Evolutionary conservation across 495 filamentous ascomycete genomes (phyloP), one percentile per base, ranked within the genome.

Genomic region (Pseudoneurospora amorphoporcata): DNA sequence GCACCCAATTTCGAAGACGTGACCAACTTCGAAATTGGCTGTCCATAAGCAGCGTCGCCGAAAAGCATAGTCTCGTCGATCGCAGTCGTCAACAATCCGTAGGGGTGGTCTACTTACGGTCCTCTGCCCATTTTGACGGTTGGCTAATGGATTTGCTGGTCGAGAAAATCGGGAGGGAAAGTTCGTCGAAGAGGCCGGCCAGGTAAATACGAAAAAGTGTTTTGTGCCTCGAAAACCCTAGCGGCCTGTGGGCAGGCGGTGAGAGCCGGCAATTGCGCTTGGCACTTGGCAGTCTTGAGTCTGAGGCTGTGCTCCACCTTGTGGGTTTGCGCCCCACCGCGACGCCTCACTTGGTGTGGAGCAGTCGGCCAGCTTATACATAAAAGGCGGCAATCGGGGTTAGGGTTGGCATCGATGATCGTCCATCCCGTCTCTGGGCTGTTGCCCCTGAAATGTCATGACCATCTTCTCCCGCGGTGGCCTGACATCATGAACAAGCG

Each of bases 51-150:
- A 8, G 53, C 53, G 29, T 35, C 53, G 6, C 53, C 53, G 53
- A 35, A 65, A 65, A 65, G 53, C 53, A 65, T 65, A 29, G 29
- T 65, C 53, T 14, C 32, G 14, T 65, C 53, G 37, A 19, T 2
- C 32, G 38, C 39, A 4, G 17, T 41, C n/a, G 39, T 69, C 32
- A 73, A 19, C 16, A 19, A 19, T 39, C n/a, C 61, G 41, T 32
- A 69, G 38, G 53, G 29, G 61, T 73, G 42, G 35, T 72, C n/a
- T 61, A 84, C 84, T 84, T 83, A 85, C 84, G 82, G 83, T 85
- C 84, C 84, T 77, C 80, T 79, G 75, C 79, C 84, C 84, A 86
- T 86, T 73, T 84, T 85, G 79, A 72, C 75, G 78, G 73, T 43
- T 73, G 77, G 73, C 65, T 73, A 65, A 75, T 75, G 73, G 79